Base-by-base conservation (phyloP, 2,329 filamentous ascomycete species). In the Moelleriella libera region DNA sequence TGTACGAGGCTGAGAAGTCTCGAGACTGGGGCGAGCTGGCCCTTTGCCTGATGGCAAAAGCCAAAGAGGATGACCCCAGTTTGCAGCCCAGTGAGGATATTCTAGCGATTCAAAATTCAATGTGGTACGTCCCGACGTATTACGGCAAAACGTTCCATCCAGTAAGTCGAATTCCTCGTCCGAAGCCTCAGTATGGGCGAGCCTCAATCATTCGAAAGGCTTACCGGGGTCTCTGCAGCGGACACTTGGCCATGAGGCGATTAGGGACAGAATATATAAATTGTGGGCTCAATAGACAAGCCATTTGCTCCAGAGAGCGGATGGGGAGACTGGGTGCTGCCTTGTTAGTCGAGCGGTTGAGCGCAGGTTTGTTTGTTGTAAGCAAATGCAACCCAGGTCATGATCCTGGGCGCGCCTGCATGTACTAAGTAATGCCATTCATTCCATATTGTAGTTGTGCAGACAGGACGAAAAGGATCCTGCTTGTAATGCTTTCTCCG, bases 101-200 rank as follows among this genome's bases (percentile, higher is more conserved):
- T 10, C 29, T 61, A 4, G 49, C 53, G 30, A 49, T 54, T 6
- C 48, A 60, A 46, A 63, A 63, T 43, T 65, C 63, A 3, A 69
- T 68, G 64, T 69, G 68, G 67, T 67, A 67, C 54, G 66, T 69
- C n/a, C 68, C 69, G 11, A 68, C 66, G 31, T 70, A 65, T 48
- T 70, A 68, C 46, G 68, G 65, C 42, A 69, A 68, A 55, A 68
- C 65, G 0, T 70, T 71, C 53, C 67, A 71, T 54, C 68, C 68
- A 42, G 62, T 64, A 59, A 47, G 61, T 45, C 2, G 10, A 30
- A 12, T 34, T 34, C 5, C 28, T 40, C n/a, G 42, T 6, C 11
- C n/a, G 3, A 12, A 32, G 6, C 10, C 10, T 39, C 43, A 12
- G 14, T 29, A 11, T 44, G 28, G 28, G 9, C 28, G 8, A 30